Conservation (phyloP, 805 yeast genomes). For the Starmerella bombicola region DNA sequence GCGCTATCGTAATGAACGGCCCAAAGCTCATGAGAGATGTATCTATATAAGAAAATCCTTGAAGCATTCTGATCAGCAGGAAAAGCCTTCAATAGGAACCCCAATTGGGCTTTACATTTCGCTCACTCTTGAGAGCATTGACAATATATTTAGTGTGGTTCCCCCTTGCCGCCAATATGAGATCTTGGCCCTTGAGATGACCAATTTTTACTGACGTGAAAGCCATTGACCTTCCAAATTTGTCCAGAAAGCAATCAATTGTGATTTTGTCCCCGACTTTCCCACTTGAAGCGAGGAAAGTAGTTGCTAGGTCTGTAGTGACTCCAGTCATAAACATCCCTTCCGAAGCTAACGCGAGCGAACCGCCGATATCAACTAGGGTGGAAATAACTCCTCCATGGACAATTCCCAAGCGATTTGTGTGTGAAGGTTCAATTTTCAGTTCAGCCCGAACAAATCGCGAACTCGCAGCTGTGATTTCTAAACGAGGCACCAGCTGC, state of each 20-base stretch:
- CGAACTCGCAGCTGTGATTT: constrained; percentile 25
- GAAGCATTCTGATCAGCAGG: no score
- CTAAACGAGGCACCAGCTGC: constrained; percentile 19
- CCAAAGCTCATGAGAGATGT: no score
- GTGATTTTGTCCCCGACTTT: constrained; percentile 22
- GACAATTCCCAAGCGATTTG: constrained; percentile 31
- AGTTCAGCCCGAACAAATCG: constrained; percentile 29
- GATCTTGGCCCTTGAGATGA: constrained; percentile 17
- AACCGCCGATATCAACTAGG: constrained; percentile 35
- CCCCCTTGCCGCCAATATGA: constrained; percentile 30
- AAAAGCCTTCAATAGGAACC: no score
- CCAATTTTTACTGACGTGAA: constrained; percentile 29
- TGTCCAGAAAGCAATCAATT: constrained; percentile 27
- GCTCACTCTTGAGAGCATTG: constrained; percentile 28
- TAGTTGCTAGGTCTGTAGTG: constrained; percentile 32
- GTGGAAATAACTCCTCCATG: constrained; percentile 35
- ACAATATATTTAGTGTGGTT: constrained; percentile 34
- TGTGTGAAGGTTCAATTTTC: constrained; percentile 28
- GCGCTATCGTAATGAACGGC: no score
- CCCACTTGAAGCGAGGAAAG: constrained; percentile 33
- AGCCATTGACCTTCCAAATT: constrained; percentile 33
- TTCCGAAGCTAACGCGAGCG: constrained; percentile 33
- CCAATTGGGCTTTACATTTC: constrained; percentile 15
- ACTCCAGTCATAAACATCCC: constrained; percentile 36
- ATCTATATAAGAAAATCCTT: no score